Evolutionary conservation across 768 basidiomycete genomes (phyloP).

Genomic region (Pleurotus platypus): DNA sequence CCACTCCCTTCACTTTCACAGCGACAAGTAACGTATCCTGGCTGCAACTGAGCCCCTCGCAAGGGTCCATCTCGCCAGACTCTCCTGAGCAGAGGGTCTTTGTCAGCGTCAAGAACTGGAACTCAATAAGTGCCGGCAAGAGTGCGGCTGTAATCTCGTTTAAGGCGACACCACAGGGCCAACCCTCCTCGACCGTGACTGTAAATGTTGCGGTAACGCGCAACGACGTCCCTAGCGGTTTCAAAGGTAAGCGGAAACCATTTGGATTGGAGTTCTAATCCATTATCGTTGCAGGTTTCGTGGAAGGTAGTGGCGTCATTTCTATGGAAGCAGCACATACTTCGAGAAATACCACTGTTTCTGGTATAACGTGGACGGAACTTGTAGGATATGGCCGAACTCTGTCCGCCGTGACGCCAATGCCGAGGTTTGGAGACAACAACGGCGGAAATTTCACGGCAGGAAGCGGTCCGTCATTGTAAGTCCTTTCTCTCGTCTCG

Average conservation of each 20-base stretch:
- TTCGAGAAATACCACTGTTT: conserved; percentile 40
- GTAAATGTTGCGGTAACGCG: conserved; percentile 34
- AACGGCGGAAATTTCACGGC: conserved; percentile 53
- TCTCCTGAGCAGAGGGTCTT: conserved; percentile 52
- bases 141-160: conserved; percentile 40
- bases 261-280: neutral
- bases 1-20: conserved; percentile 52
- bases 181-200: conserved; percentile 28
- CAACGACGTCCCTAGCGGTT: conserved; percentile 34
- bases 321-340: conserved; percentile 67
- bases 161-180: conserved; percentile 38
- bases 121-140: conserved; percentile 33
- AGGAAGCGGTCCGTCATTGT: conserved; percentile 63
- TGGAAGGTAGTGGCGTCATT: conserved; percentile 60
- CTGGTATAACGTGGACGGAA: conserved; percentile 54
- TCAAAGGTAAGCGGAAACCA: conserved; percentile 37
- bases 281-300: conserved; percentile 39
- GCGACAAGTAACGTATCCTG: conserved; percentile 47
- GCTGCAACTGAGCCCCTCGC: conserved; percentile 42
- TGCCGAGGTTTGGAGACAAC: conserved; percentile 40
- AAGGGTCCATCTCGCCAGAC: conserved; percentile 46
- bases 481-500: conserved; percentile 14
- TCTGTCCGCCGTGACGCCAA: conserved; percentile 57
- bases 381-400: conserved; percentile 60
- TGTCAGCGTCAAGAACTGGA: conserved; percentile 56